phyloP scores from a whole-genome alignment of 345 rosid species.

The Linum usitatissimum region DNA sequence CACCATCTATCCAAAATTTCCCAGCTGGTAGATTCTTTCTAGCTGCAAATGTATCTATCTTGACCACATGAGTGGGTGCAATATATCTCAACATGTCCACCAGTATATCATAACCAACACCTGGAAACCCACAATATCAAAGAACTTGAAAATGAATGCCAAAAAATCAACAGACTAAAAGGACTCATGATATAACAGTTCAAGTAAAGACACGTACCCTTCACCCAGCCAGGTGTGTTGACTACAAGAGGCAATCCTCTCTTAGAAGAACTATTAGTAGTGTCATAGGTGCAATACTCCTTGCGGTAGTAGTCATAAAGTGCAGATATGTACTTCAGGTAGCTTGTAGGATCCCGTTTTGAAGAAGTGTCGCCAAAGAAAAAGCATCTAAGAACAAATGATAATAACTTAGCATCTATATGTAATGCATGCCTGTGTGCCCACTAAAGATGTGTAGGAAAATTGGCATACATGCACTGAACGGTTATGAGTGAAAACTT shows the following conservation, averaged over 20 bases:
- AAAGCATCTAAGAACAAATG: conserved; percentile 37
- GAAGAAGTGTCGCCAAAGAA: conserved; percentile 88
- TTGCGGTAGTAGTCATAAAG: conserved; percentile 51
- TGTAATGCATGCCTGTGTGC: neutral
- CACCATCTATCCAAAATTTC: conserved; percentile 58
- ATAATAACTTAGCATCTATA: neutral
- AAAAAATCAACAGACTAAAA: conserved; percentile 1
- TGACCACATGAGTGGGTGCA: conserved; percentile 74
- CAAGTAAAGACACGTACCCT: conserved; percentile 38
- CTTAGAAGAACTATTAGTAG: conserved; percentile 26
- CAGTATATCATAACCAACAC: conserved; percentile 82
- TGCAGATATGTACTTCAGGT: conserved; percentile 49
- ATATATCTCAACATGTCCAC: conserved; percentile 61
- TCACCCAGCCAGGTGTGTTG: conserved; percentile 96
- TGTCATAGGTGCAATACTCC: conserved; percentile 27
- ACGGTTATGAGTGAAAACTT: too few relatives aligned
- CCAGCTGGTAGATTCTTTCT: conserved; percentile 76
- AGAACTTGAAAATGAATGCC: neutral
- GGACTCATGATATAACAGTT: neutral
- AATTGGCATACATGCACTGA: too few relatives aligned
- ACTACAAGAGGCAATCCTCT: conserved; percentile 64
- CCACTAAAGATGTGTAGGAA: too few relatives aligned
- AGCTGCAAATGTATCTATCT: conserved; percentile 57
- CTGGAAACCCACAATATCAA: conserved; percentile 24
- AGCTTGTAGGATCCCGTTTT: conserved; percentile 67